These are phyloP conservation scores for Colletotrichum spaethianum DNA, from an alignment of 2,329 filamentous ascomycete species.

Conservation along the genomic window DNA sequence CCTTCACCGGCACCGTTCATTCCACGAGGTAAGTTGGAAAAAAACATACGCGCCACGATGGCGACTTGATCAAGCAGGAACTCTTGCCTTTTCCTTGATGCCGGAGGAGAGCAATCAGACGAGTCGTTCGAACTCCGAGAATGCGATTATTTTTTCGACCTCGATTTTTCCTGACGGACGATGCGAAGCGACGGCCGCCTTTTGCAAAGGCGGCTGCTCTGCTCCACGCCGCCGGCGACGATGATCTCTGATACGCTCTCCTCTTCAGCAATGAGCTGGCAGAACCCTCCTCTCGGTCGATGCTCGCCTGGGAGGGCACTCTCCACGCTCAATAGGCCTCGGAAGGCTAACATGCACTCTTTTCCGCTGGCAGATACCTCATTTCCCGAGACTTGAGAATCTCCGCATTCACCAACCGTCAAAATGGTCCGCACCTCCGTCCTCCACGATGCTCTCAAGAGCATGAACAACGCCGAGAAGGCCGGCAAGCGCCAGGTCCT, in stretches of 20 bases:
- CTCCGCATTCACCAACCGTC: conserved; percentile 73
- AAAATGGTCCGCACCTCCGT: conserved; percentile 99
- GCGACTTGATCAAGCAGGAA: conserved; percentile 50
- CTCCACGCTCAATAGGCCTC: conserved; percentile 74
- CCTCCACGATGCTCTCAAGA: conserved; percentile 98
- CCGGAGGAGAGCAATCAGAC: conserved; percentile 74
- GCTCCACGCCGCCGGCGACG: conserved; percentile 44
- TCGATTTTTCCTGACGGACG: conserved; percentile 29
- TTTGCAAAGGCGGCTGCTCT: neutral
- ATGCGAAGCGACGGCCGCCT: conserved; percentile 23
- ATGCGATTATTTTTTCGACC: conserved; percentile 5
- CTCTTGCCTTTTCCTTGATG: conserved; percentile 64
- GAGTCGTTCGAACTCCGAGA: conserved; percentile 45
- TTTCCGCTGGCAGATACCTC: conserved; percentile 72
- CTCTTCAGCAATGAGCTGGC: conserved; percentile 75
- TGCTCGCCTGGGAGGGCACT: conserved; percentile 71
- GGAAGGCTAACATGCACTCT: conserved; percentile 71
- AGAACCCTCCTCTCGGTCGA: conserved; percentile 73
- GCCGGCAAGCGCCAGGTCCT: conserved; percentile 98
- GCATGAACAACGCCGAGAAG: conserved; percentile 99
- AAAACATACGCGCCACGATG: conserved; percentile 39
- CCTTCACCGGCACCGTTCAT: conserved; percentile 45
- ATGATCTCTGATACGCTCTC: conserved; percentile 70
- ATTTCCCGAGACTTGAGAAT: conserved; percentile 84
- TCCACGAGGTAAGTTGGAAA: conserved; percentile 61